Percentiles rank a stretch among this genome's conserved stretches.
Evolutionary conservation across 2,329 filamentous ascomycete genomes (phyloP).

Genomic region (Colletotrichum spinosum): DNA sequence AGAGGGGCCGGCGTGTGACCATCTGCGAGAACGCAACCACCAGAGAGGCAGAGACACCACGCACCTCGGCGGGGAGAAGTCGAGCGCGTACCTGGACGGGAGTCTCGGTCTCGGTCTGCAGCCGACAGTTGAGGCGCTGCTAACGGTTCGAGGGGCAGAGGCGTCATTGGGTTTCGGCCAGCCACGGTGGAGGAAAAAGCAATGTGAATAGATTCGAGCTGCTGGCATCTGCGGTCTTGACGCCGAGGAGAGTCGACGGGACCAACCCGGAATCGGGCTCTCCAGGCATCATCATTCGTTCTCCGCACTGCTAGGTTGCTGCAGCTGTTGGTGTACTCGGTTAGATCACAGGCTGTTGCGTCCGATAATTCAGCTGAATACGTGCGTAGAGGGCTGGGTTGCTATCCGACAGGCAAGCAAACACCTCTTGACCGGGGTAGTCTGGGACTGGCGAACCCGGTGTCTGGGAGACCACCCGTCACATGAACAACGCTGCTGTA

Average conservation of each 20-base stretch:
- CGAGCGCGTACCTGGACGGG: too few species aligned
- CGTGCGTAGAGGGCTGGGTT: too few species aligned
- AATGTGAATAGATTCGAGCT: not conserved
- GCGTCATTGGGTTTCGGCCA: not conserved
- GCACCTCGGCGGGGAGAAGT: not conserved
- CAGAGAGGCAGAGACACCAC: conserved; percentile 7
- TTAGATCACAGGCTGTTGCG: too few species aligned
- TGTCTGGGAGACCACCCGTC: not conserved
- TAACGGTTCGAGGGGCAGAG: not conserved
- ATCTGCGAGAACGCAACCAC: not conserved
- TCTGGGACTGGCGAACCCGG: conserved; percentile 3
- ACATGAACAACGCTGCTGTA: too few species aligned
- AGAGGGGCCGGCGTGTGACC: not conserved
- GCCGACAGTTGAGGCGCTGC: conserved; percentile 28
- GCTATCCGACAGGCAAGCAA: too few species aligned
- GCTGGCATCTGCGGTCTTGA: too few species aligned
- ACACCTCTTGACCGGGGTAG: too few species aligned
- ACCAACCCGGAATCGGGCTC: not conserved
- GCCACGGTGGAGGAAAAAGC: not conserved
- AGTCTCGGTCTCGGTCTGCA: conserved; percentile 21
- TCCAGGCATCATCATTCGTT: conserved; percentile 10
- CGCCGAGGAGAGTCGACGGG: too few species aligned
- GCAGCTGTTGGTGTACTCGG: too few species aligned
- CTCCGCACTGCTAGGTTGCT: not conserved
- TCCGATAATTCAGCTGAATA: too few species aligned